phyloP scores from a whole-genome alignment of 768 basidiomycete species.

The Tulasnella sp. region DNA sequence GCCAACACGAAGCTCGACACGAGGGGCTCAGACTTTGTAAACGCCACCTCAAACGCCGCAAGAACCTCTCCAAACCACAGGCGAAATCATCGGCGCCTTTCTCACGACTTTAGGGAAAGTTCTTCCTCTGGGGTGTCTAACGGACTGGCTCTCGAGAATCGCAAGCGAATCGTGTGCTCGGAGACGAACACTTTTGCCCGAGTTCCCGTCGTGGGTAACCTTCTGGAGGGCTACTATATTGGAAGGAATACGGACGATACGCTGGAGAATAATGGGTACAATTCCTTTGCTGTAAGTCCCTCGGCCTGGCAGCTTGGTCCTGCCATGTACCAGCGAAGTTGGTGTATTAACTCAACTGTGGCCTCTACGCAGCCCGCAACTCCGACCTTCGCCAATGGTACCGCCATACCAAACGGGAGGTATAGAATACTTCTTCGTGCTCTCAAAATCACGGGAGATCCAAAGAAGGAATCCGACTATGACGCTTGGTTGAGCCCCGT shows the following conservation, averaged over 20 bases:
- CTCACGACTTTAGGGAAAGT: background rate
- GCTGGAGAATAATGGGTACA: background rate
- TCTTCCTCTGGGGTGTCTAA: background rate
- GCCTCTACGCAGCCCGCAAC: background rate
- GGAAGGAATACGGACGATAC: background rate
- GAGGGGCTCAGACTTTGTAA: background rate
- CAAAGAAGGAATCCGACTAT: constrained; percentile 37
- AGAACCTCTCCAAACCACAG: background rate
- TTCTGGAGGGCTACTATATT: background rate
- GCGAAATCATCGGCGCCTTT: background rate
- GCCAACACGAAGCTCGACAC: background rate
- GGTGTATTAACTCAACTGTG: background rate
- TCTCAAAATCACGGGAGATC: constrained; percentile 39
- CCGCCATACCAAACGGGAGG: background rate
- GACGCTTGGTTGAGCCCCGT: constrained; percentile 36
- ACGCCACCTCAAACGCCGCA: background rate
- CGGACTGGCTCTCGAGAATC: background rate
- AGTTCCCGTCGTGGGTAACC: background rate
- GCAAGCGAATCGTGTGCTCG: background rate
- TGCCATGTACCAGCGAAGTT: background rate
- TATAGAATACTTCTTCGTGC: constrained; percentile 16
- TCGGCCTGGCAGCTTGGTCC: too few relatives aligned
- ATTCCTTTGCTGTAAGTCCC: background rate
- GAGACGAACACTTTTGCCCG: background rate
- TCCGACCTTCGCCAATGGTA: background rate